phyloP scores from a whole-genome alignment of 2,329 filamentous ascomycete species.

The Raffaelea deltoideospora region DNA sequence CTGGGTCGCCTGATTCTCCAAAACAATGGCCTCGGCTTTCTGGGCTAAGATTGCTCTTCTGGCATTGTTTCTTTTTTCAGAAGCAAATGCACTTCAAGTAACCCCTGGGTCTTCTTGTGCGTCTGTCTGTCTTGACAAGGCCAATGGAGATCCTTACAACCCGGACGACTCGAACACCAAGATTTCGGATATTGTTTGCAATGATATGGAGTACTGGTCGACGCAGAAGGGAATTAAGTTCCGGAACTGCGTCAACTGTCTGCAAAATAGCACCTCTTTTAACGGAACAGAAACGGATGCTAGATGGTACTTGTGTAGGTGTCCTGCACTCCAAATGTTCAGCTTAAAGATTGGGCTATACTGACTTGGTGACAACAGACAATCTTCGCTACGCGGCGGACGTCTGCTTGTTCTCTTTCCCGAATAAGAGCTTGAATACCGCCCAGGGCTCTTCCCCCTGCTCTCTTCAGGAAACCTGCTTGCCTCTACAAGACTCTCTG shows the following conservation, averaged over 20 bases:
- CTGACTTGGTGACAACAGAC: slow-evolving; percentile 18
- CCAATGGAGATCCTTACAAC: slow-evolving; percentile 17
- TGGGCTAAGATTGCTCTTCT: no score
- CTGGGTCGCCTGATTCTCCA: no score
- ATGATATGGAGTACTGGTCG: slow-evolving; percentile 23
- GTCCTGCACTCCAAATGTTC: no score
- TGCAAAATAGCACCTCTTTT: slow-evolving; percentile 27
- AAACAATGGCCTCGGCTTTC: no score
- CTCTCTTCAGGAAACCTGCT: slow-evolving; percentile 24
- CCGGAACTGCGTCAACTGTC: slow-evolving; percentile 29
- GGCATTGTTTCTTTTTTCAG: slow-evolving; percentile 7
- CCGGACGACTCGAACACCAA: slow-evolving; percentile 24
- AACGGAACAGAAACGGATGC: slow-evolving; percentile 25
- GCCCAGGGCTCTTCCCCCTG: slow-evolving; percentile 29
- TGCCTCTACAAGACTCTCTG: slow-evolving; percentile 22
- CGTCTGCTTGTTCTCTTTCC: slow-evolving; percentile 28
- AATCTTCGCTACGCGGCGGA: slow-evolving; percentile 33
- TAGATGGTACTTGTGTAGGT: slow-evolving; percentile 32
- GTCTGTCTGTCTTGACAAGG: slow-evolving; percentile 26
- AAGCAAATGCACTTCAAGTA: slow-evolving; percentile 23
- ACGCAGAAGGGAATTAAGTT: slow-evolving; percentile 26
- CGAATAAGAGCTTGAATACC: slow-evolving; percentile 15
- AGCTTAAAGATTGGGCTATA: no score
- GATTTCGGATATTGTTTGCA: slow-evolving; percentile 30
- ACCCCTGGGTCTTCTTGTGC: slow-evolving; percentile 36